Evolutionary conservation across 2,329 filamentous ascomycete species (phyloP), one percentile per base, ranked within the genome.

Genomic region (Pseudocercospora pini-densiflorae): DNA sequence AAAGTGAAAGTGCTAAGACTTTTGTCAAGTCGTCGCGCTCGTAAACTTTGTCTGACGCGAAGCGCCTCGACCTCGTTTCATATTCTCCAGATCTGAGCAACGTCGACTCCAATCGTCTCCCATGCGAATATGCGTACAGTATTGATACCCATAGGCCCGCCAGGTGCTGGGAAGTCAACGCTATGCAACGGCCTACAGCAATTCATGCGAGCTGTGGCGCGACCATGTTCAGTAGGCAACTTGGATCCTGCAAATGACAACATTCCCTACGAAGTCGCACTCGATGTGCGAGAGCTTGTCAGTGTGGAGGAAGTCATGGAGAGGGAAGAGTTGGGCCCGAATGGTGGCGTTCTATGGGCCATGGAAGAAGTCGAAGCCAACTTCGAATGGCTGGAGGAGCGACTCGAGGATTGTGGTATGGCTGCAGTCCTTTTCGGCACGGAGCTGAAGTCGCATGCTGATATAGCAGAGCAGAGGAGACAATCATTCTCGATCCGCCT

Each of bases 101-200:
- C 33, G 33, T 36, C 33, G 33, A 14, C 33, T 14, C 33, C 9
- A 14, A 16, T 40, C 36, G 14, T 40, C 14, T 40, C 14, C 2
- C 16, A 36, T 6, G 29, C 23, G 21, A 64, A 3, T 2, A 71
- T 71, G 70, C 63, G 68, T 51, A 76, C 73, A 21, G 68, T 77
- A 40, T 61, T 77, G 8, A 63, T 77, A 31, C 76, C 75, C 21
- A 74, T 77, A 58, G 95, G 95, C n/a, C 94, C 94, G 72, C 95
- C 95, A 6, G 95, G 95, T 75, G 89, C 93, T 31, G 95, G 95
- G 68, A 99, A 99, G 83, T 97, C 93, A 71, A 99, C 95, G 7
- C 97, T 97, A 79, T 98, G 94, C 84, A 93, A 98, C 88, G 95
- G 95, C 77, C 97, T 99, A 92, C 92, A 97, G 77, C 95, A 99